phyloP scores from a whole-genome alignment of 768 basidiomycete species.

The Termitomyces sp. region DNA sequence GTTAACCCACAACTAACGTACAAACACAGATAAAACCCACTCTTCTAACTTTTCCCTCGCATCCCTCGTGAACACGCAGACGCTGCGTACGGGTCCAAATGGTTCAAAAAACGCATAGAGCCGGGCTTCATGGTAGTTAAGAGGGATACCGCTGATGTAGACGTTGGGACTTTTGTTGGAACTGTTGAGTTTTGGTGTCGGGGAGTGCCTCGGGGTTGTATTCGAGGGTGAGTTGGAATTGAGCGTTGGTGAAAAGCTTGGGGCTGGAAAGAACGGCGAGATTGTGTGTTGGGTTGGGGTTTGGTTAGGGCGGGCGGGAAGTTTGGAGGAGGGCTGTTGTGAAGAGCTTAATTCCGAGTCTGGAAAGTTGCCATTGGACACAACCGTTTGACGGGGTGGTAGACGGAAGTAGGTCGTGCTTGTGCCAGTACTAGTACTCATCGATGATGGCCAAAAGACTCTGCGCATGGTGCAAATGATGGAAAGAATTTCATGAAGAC shows the following conservation, averaged over 20 bases:
- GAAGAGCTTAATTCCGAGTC: background rate
- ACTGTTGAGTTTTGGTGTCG: conserved; percentile 1
- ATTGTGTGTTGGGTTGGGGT: conserved; percentile 29
- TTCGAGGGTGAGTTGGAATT: background rate
- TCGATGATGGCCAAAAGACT: no score
- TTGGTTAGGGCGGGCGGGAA: conserved; percentile 28
- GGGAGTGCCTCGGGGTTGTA: background rate
- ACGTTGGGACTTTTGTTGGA: conserved; percentile 66
- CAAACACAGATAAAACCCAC: conserved; percentile 29
- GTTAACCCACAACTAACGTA: background rate
- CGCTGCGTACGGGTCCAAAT: conserved; percentile 73
- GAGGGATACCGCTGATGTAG: conserved; percentile 85
- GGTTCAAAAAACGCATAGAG: conserved; percentile 66
- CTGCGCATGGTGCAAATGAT: no score
- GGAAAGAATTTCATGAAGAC: no score
- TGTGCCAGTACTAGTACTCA: no score
- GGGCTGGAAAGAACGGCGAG: conserved; percentile 21
- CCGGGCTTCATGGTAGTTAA: conserved; percentile 78
- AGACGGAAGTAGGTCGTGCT: no score
- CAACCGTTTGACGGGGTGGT: no score
- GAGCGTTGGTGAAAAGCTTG: background rate
- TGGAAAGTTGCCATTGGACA: no score
- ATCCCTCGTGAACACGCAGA: conserved; percentile 80
- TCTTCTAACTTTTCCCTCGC: conserved; percentile 72
- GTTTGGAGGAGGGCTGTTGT: conserved; percentile 9